These are phyloP conservation scores for Gastroboletus turbinatus DNA, from an alignment of 1,284 basidiomycete genomes.

Conservation along the genomic window DNA sequence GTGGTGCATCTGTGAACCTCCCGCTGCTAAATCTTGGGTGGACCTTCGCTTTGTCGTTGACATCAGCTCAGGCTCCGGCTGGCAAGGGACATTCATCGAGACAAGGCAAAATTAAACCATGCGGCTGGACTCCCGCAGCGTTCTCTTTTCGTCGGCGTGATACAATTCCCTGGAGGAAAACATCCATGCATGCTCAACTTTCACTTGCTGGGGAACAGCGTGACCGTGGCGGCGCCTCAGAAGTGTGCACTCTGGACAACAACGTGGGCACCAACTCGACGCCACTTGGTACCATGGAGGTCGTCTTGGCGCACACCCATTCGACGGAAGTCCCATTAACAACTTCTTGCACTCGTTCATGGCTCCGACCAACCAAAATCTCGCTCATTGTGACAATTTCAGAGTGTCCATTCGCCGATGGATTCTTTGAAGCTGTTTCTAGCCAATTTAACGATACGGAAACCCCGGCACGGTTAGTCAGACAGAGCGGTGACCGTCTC, in stretches of 20 bases:
- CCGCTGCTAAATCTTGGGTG: conserved; percentile 17
- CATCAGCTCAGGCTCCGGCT: background rate
- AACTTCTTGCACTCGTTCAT: background rate
- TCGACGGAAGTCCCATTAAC: background rate
- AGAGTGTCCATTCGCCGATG: conserved; percentile 14
- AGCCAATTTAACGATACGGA: background rate
- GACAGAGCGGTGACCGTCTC: conserved; percentile 5
- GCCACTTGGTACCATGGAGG: conserved; percentile 7
- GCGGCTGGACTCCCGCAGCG: conserved; percentile 4
- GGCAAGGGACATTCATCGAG: too few species aligned
- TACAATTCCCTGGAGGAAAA: conserved; percentile 11
- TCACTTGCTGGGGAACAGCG: background rate
- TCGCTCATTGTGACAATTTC: conserved; percentile 18
- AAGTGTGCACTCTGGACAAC: background rate
- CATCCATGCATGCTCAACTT: conserved; percentile 18
- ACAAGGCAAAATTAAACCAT: background rate
- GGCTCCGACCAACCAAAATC: background rate
- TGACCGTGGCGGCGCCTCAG: background rate
- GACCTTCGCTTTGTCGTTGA: conserved; percentile 19
- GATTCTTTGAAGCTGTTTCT: conserved; percentile 14
- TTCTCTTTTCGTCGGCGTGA: conserved; percentile 13
- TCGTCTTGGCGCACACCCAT: conserved; percentile 3
- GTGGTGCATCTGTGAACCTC: conserved; percentile 4
- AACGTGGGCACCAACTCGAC: background rate
- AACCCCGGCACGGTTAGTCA: conserved; percentile 4